Evolutionary conservation across 177 flowering plant species (phyloP).

Genomic region (Vitis hybrid): DNA sequence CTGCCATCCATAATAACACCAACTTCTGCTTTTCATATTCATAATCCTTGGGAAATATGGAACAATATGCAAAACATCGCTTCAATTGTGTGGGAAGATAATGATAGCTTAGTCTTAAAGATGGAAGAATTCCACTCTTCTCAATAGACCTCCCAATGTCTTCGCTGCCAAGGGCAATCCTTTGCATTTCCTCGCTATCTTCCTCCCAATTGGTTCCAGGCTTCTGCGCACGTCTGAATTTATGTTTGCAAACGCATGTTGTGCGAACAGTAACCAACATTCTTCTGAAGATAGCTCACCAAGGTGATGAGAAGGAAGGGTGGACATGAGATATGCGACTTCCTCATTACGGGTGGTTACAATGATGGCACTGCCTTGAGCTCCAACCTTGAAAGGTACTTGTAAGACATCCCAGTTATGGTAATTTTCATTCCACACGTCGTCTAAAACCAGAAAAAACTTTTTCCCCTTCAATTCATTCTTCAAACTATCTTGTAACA

Average conservation of each 20-base stretch:
- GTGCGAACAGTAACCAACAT: conserved; percentile 24
- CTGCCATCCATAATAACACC: conserved; percentile 42
- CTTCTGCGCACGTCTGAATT: not conserved
- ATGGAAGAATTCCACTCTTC: conserved; percentile 21
- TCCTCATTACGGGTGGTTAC: conserved; percentile 22
- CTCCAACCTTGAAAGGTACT: conserved; percentile 15
- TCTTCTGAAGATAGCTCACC: conserved; percentile 14
- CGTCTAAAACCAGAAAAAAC: conserved; percentile 28
- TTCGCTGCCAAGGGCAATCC: conserved; percentile 52
- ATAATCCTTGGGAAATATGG: conserved; percentile 36
- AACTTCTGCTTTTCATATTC: conserved; percentile 17
- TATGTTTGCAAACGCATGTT: conserved; percentile 12
- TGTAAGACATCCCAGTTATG: conserved; percentile 7
- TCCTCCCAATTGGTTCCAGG: conserved; percentile 21
- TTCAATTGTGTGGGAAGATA: conserved; percentile 37
- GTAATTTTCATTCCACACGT: conserved; percentile 21
- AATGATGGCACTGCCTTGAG: conserved; percentile 22
- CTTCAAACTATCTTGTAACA: conserved; percentile 15
- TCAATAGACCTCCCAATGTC: conserved; percentile 28
- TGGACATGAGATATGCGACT: conserved; percentile 8
- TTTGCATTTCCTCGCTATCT: conserved; percentile 32
- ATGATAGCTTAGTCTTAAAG: conserved; percentile 31
- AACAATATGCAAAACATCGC: conserved; percentile 37
- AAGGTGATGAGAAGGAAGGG: conserved; percentile 9
- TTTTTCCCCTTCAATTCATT: conserved; percentile 8